Evolutionary conservation across 106 monocot genomes (phyloP).

Genomic region (Phalaenopsis equestris): DNA sequence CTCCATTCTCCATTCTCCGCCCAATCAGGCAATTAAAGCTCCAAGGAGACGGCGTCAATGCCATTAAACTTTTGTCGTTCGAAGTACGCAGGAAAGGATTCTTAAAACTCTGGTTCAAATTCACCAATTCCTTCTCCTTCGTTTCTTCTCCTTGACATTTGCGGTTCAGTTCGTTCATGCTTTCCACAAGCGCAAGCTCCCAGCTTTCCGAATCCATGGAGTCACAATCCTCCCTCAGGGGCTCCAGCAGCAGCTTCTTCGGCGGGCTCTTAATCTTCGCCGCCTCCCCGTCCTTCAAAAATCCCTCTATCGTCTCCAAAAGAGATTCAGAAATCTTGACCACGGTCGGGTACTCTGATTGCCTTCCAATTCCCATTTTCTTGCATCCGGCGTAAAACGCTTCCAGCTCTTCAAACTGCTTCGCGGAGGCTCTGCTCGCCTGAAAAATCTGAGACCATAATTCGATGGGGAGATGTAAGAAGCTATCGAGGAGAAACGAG

Average conservation of each 20-base stretch:
- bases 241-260: constrained; percentile 3
- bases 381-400: constrained; percentile 14
- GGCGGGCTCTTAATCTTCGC: neutral
- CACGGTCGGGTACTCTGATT: constrained; percentile 43
- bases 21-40: neutral
- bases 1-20: no score
- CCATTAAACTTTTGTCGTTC: constrained; percentile 6
- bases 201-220: constrained; percentile 11
- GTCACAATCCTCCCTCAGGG: neutral
- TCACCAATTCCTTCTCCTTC: no score
- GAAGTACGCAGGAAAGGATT: constrained; percentile 6
- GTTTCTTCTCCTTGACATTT: neutral
- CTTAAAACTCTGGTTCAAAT: neutral
- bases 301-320: constrained; percentile 26
- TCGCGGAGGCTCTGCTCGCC: constrained; percentile 6
- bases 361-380: constrained; percentile 36
- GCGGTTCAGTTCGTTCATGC: constrained; percentile 13
- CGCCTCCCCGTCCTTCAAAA: constrained; percentile 12
- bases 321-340: constrained; percentile 35
- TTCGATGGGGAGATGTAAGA: constrained; percentile 12
- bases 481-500: constrained; percentile 17
- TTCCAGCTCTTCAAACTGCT: constrained; percentile 19
- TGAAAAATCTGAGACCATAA: constrained; percentile 1
- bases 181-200: constrained; percentile 32
- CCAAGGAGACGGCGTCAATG: constrained; percentile 8